phyloP scores from a whole-genome alignment of 495 filamentous ascomycete species.

The Lophiostoma macrostomum region DNA sequence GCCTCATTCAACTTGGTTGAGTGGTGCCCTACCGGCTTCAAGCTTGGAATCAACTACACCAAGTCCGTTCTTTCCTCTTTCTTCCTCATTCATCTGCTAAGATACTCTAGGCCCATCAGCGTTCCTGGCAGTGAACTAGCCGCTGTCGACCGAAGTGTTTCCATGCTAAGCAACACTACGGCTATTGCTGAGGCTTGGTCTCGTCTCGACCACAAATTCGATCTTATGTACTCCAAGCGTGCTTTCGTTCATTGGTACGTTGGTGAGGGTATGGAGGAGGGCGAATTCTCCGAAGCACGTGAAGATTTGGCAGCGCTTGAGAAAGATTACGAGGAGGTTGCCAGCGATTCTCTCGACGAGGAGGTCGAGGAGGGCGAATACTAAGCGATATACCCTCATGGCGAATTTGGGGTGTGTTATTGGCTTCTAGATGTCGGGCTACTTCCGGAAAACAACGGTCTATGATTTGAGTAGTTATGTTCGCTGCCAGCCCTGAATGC shows the following conservation, averaged over 20 bases:
- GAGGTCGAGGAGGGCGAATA: constrained; percentile 64
- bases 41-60: constrained; percentile 84
- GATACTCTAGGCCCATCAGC: constrained; percentile 63
- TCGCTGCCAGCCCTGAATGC: too few species aligned
- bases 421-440: too few species aligned
- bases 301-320: constrained; percentile 86
- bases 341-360: constrained; percentile 67
- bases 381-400: constrained; percentile 44
- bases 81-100: constrained; percentile 5
- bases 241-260: constrained; percentile 96
- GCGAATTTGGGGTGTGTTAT: constrained; percentile 1
- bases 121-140: constrained; percentile 78
- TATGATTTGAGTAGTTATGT: too few species aligned
- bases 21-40: constrained; percentile 96
- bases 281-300: constrained; percentile 86
- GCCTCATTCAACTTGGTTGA: constrained; percentile 87
- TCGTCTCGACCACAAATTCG: constrained; percentile 88
- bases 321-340: constrained; percentile 93
- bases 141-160: constrained; percentile 79
- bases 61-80: constrained; percentile 19
- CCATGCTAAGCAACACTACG: constrained; percentile 90
- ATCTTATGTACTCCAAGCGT: constrained; percentile 95
- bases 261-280: constrained; percentile 94
- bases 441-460: too few species aligned
- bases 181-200: constrained; percentile 89